Conservation (phyloP, 1,284 basidiomycete species). For the Pholiota adiposa region DNA sequence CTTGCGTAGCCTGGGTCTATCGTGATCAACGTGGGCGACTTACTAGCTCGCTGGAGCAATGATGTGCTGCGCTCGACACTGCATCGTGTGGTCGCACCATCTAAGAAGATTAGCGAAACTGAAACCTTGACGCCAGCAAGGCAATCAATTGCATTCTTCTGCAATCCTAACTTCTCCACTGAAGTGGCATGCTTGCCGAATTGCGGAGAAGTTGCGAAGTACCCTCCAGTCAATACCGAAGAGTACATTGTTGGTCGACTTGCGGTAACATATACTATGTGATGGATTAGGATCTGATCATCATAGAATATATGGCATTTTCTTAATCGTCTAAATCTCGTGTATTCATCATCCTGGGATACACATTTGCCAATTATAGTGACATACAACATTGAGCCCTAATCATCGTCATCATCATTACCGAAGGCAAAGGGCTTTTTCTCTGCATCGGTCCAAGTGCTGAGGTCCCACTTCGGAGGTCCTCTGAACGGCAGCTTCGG, state of each 20-base stretch:
- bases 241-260: conserved; percentile 79
- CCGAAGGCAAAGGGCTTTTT: conserved; percentile 29
- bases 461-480: conserved; percentile 40
- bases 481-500: conserved; percentile 35
- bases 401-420: not conserved
- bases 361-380: not conserved
- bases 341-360: not conserved
- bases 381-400: not conserved
- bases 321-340: not conserved
- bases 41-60: conserved; percentile 85
- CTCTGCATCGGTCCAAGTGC: conserved; percentile 35
- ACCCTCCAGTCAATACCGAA: conserved; percentile 71
- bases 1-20: conserved; percentile 77
- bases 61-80: conserved; percentile 79
- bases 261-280: conserved; percentile 51
- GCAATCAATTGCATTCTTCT: conserved; percentile 88
- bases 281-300: not conserved
- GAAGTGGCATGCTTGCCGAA: conserved; percentile 76
- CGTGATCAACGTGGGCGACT: conserved; percentile 84
- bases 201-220: conserved; percentile 64
- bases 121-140: conserved; percentile 65
- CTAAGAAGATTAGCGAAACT: conserved; percentile 50
- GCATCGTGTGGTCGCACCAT: conserved; percentile 81
- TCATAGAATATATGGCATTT: conserved; percentile 2
- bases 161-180: conserved; percentile 78